Evolutionary conservation across 139 green algal genomes (phyloP).

Genomic region (Closterium sp.): DNA sequence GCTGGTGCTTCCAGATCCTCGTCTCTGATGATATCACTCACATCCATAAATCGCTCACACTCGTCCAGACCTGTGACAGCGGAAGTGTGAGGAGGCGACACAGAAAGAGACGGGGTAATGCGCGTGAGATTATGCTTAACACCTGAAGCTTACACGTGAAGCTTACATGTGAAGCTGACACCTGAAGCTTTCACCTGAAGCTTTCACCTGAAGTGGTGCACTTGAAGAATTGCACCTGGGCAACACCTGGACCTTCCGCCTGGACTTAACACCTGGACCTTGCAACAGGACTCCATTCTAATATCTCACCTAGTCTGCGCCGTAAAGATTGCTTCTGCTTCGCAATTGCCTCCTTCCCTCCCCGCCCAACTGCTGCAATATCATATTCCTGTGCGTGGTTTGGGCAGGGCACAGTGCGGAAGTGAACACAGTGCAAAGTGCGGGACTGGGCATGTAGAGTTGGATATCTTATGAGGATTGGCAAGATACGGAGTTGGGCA

Average conservation of each 20-base stretch:
- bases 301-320: background rate
- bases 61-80: conserved; percentile 44
- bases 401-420: no score
- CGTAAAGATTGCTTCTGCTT: background rate
- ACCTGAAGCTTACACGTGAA: no score
- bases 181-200: no score
- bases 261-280: no score
- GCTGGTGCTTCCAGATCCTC: conserved; percentile 65
- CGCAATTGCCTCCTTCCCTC: background rate
- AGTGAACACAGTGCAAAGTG: no score
- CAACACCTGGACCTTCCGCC: no score
- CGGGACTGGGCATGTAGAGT: no score
- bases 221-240: background rate
- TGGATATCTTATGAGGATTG: background rate
- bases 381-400: conserved; percentile 55
- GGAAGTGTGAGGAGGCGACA: background rate
- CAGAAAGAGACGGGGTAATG: background rate
- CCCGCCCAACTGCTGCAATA: conserved; percentile 2
- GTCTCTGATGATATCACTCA: conserved; percentile 71
- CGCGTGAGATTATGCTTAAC: background rate
- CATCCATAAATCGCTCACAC: conserved; percentile 69
- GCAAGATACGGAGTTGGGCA: background rate
- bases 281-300: background rate
- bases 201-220: background rate
- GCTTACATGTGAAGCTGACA: no score